Evolutionary conservation across 192 early-diverging fungal species (phyloP), one percentile per base, ranked within the genome.

Genomic region (Geranomyces michiganensis): DNA sequence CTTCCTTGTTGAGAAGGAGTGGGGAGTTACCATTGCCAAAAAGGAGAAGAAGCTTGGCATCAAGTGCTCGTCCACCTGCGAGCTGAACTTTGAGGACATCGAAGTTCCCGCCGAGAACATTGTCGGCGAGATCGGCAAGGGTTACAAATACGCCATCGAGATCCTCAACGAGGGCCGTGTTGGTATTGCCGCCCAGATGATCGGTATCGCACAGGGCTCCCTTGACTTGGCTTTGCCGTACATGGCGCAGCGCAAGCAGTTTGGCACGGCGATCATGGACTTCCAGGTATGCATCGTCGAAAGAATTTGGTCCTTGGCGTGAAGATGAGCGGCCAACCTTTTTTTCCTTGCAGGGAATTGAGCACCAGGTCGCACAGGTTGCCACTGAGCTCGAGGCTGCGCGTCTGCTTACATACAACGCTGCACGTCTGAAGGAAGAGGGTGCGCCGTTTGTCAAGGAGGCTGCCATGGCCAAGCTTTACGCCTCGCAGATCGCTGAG

Each of bases 21-120:
- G 87, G 91, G 96, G 96, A 58, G 90, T 99, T 47, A 72, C 89
- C 68, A 88, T 99, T 70, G 93, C 90, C 61, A 97, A 96, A 88
- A 99, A 96, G 88, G 96, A 99, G 79, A 88, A 86, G 66, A 99
- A 98, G 88, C 91, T 99, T 49, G 97, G 97, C 67, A 99, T 99
- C 77, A 91, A 94, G 70, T 90, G 94, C 6, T 99, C 97, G 1
- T 95, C 94, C 19, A 99, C 97, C 5, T 99, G 96, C 77, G 89
- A 88, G 62, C 79, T 99, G 53, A 90, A 89, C 72, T 97, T 99
- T 85, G 97, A 99, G 74, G 92, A 94, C 56, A 77, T 97, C 61
- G 81, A 78, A 44, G 90, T 99, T 41, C 97, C 97, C 36, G 91
- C 84, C 29, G 79, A 78, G 47, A 95, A 96, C 78, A 84, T 99